Evolutionary conservation across 805 yeast species (phyloP).

Genomic region (Osmozyma mogii): DNA sequence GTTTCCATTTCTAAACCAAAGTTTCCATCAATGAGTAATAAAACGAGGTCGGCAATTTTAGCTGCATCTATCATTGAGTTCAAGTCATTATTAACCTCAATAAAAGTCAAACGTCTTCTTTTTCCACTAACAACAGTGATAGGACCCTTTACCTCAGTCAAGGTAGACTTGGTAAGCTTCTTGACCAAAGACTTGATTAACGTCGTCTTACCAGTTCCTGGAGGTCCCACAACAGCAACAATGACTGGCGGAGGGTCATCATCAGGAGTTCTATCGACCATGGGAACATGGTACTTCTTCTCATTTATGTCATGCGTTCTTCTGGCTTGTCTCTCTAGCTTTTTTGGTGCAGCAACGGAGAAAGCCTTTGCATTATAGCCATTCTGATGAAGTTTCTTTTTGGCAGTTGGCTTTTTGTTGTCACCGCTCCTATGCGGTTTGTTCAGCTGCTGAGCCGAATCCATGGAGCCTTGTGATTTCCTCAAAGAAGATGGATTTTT

Average conservation of each 20-base stretch:
- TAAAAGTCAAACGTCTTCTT: constrained; percentile 82
- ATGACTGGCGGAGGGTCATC: constrained; percentile 96
- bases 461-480: constrained; percentile 6
- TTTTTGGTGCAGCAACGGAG: constrained; percentile 59
- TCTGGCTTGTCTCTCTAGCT: constrained; percentile 74
- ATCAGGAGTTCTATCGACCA: constrained; percentile 95
- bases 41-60: constrained; percentile 86
- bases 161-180: constrained; percentile 78
- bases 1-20: constrained; percentile 99
- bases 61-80: constrained; percentile 96
- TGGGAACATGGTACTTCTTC: constrained; percentile 86
- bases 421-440: constrained; percentile 69
- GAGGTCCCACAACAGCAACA: constrained; percentile 97
- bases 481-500: no score
- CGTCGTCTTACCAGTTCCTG: constrained; percentile 97
- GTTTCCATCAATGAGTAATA: constrained; percentile 88
- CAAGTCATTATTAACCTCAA: constrained; percentile 88
- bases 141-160: constrained; percentile 89
- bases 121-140: constrained; percentile 95
- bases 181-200: constrained; percentile 82
- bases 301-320: constrained; percentile 80
- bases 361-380: constrained; percentile 49
- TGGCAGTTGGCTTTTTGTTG: constrained; percentile 47
- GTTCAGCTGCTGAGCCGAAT: constrained; percentile 46
- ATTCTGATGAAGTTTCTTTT: constrained; percentile 80